Percentiles rank a stretch among this genome's conserved stretches.
phyloP scores from a whole-genome alignment of 2,329 filamentous ascomycete genomes.

The Aureobasidium sp. region DNA sequence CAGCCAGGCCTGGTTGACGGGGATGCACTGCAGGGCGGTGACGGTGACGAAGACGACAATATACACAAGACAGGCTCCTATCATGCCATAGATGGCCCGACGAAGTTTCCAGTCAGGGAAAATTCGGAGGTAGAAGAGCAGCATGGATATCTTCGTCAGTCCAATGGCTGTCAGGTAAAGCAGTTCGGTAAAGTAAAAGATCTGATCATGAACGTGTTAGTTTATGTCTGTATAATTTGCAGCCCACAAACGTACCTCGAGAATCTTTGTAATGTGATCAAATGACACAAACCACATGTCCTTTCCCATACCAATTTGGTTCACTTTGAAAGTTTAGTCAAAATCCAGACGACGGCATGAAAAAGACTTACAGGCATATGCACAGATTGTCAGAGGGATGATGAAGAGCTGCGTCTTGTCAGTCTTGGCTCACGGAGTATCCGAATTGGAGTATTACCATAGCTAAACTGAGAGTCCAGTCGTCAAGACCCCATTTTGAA shows the following conservation, averaged over 20 bases:
- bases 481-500: slow-evolving; percentile 6
- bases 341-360: slow-evolving; percentile 22
- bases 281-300: slow-evolving; percentile 21
- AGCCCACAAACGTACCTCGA: not conserved
- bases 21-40: slow-evolving; percentile 14
- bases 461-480: not conserved
- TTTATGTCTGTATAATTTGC: not conserved
- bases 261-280: slow-evolving; percentile 19
- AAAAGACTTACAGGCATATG: slow-evolving; percentile 9
- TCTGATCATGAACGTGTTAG: not conserved
- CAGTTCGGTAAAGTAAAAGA: slow-evolving; percentile 17
- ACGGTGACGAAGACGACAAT: slow-evolving; percentile 4
- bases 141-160: slow-evolving; percentile 30
- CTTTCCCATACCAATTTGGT: slow-evolving; percentile 21
- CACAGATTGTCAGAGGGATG: not conserved
- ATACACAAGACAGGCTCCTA: slow-evolving; percentile 21
- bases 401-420: not conserved
- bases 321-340: slow-evolving; percentile 22
- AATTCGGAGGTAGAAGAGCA: slow-evolving; percentile 30
- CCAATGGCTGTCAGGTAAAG: slow-evolving; percentile 27
- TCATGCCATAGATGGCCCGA: slow-evolving; percentile 23
- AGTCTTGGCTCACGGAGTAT: not conserved
- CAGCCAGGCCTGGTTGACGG: slow-evolving; percentile 12
- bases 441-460: not conserved
- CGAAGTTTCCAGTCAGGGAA: slow-evolving; percentile 29